A percentile compares a stretch with the other conserved stretches of the same genome.
phyloP scores from a whole-genome alignment of 2,329 filamentous ascomycete species.

The Nemania sp. region DNA sequence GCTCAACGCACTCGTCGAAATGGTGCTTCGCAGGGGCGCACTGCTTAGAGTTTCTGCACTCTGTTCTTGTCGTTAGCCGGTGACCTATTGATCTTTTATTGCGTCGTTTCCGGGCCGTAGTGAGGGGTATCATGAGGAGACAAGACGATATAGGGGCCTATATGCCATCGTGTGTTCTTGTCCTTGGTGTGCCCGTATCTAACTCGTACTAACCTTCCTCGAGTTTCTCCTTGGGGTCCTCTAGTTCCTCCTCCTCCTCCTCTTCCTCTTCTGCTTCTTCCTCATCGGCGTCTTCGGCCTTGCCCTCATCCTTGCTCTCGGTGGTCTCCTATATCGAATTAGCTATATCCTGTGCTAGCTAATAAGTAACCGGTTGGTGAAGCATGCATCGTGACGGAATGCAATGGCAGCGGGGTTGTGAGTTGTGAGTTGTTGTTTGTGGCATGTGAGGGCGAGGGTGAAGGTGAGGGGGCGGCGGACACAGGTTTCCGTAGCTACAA shows the following conservation, averaged over 20 bases:
- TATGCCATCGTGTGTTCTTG: constrained; percentile 19
- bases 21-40: constrained; percentile 95
- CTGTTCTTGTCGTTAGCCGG: constrained; percentile 60
- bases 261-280: constrained; percentile 81
- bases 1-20: constrained; percentile 97
- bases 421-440: no score
- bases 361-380: neutral
- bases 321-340: constrained; percentile 54
- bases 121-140: constrained; percentile 9
- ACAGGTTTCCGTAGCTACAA: neutral
- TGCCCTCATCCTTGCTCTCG: constrained; percentile 59
- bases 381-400: neutral
- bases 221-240: constrained; percentile 87
- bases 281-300: constrained; percentile 63
- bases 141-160: constrained; percentile 2
- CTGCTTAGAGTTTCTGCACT: constrained; percentile 87
- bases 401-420: neutral
- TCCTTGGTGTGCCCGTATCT: constrained; percentile 16
- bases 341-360: constrained; percentile 12
- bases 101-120: constrained; percentile 7
- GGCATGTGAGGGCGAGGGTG: no score
- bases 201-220: constrained; percentile 82
- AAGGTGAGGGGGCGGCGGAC: no score
- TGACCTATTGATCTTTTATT: constrained; percentile 1
- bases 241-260: constrained; percentile 83